Conservation (phyloP, 345 rosid genomes). For the Lepidium aucheri region DNA sequence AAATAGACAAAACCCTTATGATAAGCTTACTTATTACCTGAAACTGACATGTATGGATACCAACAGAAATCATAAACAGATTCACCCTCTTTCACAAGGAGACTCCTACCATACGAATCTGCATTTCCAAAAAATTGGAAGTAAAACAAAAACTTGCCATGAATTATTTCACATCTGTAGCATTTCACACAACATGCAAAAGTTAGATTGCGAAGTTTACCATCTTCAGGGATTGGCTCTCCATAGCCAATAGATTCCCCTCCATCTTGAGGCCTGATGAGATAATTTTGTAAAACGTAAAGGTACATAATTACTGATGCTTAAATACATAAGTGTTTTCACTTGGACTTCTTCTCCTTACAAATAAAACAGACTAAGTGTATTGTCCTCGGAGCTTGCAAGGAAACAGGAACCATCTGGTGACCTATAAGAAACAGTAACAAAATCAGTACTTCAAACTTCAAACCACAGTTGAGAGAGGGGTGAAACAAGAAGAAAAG, state of each 20-base stretch:
- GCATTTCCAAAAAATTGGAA: constrained; percentile 7
- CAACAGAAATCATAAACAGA: constrained; percentile 89
- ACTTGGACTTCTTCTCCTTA: constrained; percentile 26
- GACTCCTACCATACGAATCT: constrained; percentile 73
- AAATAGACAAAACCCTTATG: not conserved
- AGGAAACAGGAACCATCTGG: constrained; percentile 93
- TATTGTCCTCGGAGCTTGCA: constrained; percentile 70
- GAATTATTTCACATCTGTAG: not conserved
- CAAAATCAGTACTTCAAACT: not conserved
- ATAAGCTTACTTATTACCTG: constrained; percentile 41
- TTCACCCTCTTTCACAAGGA: constrained; percentile 76
- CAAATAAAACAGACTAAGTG: constrained; percentile 62
- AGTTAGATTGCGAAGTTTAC: not conserved
- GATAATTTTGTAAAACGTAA: not conserved
- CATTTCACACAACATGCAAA: not conserved
- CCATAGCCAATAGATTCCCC: constrained; percentile 17
- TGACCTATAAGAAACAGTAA: constrained; percentile 50
- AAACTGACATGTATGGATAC: constrained; percentile 88
- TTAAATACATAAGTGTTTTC: not conserved
- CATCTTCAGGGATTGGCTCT: constrained; percentile 18
- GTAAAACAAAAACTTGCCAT: not conserved
- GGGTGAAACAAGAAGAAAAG: not conserved
- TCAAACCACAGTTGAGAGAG: not conserved
- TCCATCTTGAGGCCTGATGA: constrained; percentile 29
- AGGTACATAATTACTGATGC: not conserved